phyloP scores from a whole-genome alignment of 306 rosid species.

The Vigna reflexopilosa region DNA sequence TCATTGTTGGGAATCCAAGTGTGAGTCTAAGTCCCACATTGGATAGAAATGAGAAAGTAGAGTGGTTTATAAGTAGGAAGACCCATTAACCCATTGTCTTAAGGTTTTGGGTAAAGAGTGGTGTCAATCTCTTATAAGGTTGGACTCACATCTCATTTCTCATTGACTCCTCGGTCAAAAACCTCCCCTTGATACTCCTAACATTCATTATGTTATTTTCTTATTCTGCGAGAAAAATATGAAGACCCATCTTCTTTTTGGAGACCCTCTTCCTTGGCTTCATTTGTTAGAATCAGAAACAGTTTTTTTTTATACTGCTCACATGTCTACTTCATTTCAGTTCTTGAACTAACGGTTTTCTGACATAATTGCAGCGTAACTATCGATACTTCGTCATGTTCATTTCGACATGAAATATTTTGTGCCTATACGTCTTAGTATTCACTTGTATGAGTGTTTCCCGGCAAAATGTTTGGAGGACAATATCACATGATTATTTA shows the following conservation, averaged over 20 bases:
- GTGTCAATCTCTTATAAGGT: too few relatives aligned
- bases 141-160: too few relatives aligned
- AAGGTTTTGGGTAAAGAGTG: too few relatives aligned
- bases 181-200: too few relatives aligned
- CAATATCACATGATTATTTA: conserved; percentile 60
- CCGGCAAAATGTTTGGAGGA: conserved; percentile 44
- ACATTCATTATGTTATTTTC: conserved; percentile 2
- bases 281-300: too few relatives aligned
- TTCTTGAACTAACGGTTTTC: conserved; percentile 44
- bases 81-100: too few relatives aligned
- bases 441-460: conserved; percentile 69
- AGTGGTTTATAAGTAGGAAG: too few relatives aligned
- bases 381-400: conserved; percentile 92
- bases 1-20: neutral
- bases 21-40: too few relatives aligned
- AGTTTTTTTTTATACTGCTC: neutral
- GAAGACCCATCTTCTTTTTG: neutral
- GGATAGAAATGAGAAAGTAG: too few relatives aligned
- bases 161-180: too few relatives aligned
- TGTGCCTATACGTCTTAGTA: conserved; percentile 77
- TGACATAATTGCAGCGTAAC: conserved; percentile 75
- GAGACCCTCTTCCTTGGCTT: too few relatives aligned
- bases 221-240: conserved; percentile 5
- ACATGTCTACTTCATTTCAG: conserved; percentile 23
- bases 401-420: conserved; percentile 79